These are phyloP conservation scores for Heterobasidion occidentale DNA, from an alignment of 1,284 basidiomycete species.

Conservation along the genomic window DNA sequence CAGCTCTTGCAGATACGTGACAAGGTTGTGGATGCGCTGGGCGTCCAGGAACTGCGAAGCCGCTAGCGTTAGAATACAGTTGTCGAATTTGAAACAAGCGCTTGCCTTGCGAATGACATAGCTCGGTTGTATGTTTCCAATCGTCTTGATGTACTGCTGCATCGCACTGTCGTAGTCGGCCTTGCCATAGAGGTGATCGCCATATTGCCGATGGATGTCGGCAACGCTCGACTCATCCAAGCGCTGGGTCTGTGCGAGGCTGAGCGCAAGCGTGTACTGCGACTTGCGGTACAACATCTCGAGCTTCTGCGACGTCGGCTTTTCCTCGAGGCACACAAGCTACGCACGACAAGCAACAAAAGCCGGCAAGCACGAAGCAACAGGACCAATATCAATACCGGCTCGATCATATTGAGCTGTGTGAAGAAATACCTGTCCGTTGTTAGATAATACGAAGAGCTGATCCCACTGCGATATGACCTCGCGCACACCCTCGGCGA, in stretches of 20 bases:
- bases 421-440: conserved; percentile 45
- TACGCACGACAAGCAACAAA: conserved; percentile 19
- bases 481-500: conserved; percentile 73
- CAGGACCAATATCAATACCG: neutral
- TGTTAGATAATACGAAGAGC: conserved; percentile 70
- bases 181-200: conserved; percentile 87
- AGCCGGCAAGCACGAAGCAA: too few species aligned
- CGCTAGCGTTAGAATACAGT: conserved; percentile 15
- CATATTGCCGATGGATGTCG: conserved; percentile 85
- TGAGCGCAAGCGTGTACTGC: conserved; percentile 68
- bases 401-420: conserved; percentile 2
- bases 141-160: conserved; percentile 87
- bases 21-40: conserved; percentile 91
- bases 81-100: conserved; percentile 1
- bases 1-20: conserved; percentile 92
- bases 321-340: conserved; percentile 71
- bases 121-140: conserved; percentile 86
- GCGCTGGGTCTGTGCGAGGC: conserved; percentile 70
- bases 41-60: conserved; percentile 86
- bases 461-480: conserved; percentile 76
- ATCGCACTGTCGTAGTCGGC: conserved; percentile 92
- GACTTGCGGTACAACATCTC: conserved; percentile 76
- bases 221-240: conserved; percentile 69
- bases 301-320: conserved; percentile 73
- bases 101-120: conserved; percentile 92